Base-by-base conservation (phyloP, 495 filamentous ascomycete species). In the Achaetomiella virescens region DNA sequence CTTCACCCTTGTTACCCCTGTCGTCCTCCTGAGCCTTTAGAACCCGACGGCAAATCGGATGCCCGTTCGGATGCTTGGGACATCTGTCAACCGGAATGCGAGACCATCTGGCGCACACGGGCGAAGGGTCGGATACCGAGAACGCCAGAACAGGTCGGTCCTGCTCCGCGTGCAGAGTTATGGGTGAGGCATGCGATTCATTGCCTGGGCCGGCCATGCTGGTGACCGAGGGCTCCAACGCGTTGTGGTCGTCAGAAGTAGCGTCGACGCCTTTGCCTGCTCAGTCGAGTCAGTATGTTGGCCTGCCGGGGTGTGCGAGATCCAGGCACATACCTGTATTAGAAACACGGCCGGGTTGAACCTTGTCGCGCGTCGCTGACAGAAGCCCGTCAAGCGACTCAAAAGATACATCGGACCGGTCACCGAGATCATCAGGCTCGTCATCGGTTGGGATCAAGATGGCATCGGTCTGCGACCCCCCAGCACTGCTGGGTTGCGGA, bases 191-290 rank as follows among this genome's bases (percentile, higher is more conserved):
- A 55, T 18, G 35, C 22, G 25, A 45, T 36, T 55, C 38, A 55
- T 55, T 37, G 38, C 42, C 57, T 35, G 31, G 44, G 61, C 54
- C 47, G 45, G 57, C 44, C 33, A 29, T 49, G 22, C 57, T 57
- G 45, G 57, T 60, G 35, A 57, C 53, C 35, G 49, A 63, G 33
- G 48, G 57, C 48, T 63, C 47, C 27, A 29, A 48, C 43, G 47
- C 25, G 52, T 59, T 24, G 60, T 20, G 37, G 43, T 62, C 48
- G 37, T 49, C n/a, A 27, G 38, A 52, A 56, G 52, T 33, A 57
- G 59, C 52, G 43, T 62, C 40, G 43, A 61, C 36, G 49, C 55
- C 46, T 48, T 62, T 59, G 48, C 42, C 59, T 62, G 54, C 56
- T 60, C 40, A 55, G 48, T 38, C 33, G 38, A 52, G 48, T 60